These are phyloP conservation scores for Thelonectria blattea DNA, from an alignment of 2,329 filamentous ascomycete species.

Conservation along the genomic window DNA sequence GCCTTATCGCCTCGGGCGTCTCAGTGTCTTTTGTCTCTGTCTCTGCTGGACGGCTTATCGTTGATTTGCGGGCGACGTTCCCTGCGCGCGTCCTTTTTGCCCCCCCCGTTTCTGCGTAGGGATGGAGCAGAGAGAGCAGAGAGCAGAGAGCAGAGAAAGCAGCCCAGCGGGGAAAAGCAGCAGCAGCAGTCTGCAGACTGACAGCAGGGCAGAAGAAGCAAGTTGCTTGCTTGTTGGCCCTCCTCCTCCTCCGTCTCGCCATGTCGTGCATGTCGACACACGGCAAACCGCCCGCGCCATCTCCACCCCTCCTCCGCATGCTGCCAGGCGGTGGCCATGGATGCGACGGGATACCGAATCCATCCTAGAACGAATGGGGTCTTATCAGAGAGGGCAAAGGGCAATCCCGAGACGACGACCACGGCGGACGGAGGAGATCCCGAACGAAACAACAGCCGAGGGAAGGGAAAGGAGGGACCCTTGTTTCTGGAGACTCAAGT, in stretches of 20 bases:
- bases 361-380: background rate
- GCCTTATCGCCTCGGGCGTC: conserved; percentile 6
- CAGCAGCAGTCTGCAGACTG: too few relatives aligned
- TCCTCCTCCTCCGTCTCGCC: background rate
- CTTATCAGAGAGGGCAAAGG: background rate
- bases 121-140: too few relatives aligned
- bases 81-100: background rate
- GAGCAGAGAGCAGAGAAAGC: too few relatives aligned
- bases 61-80: background rate
- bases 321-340: conserved; percentile 3
- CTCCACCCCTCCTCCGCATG: conserved; percentile 13
- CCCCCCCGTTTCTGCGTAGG: background rate
- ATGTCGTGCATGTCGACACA: conserved; percentile 13
- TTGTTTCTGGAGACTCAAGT: background rate
- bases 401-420: background rate
- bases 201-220: too few relatives aligned
- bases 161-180: too few relatives aligned
- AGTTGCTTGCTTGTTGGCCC: too few relatives aligned
- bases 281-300: conserved; percentile 6
- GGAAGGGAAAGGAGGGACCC: background rate
- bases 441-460: background rate
- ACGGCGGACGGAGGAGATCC: background rate
- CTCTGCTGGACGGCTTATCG: background rate
- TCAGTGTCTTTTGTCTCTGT: too few relatives aligned
- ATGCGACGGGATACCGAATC: conserved; percentile 1